Base-by-base conservation (phyloP, 116 monocot species). In the Iris pallida region DNA sequence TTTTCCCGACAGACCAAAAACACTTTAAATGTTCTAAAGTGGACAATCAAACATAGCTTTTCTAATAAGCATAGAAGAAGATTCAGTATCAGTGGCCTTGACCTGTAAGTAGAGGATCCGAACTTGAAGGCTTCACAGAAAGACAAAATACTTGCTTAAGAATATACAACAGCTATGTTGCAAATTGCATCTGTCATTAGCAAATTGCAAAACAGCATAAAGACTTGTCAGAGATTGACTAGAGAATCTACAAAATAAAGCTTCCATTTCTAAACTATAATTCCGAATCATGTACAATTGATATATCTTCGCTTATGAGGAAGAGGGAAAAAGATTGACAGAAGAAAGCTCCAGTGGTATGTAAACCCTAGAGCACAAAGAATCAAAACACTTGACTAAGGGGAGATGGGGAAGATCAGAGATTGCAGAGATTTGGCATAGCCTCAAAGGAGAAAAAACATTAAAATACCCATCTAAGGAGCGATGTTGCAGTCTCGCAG, bases 401-500 rank as follows among this genome's bases (percentile, higher is more conserved):
- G 19, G 4, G 2, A 7, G 3, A 59, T 13, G 4, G 49, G 49
- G 49, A 7, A 30, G 40, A 59, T 9, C 10, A 44, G 12, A 67
- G 0, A 53, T 14, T 41, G 55, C 19, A 18, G 10, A 67, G 10
- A 55, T 14, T 58, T 57, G 15, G 42, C 14, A 45, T 2, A 42
- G 16, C 41, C 10, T 16, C 6, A 16, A 41, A 53, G 18, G 6
- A 66, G 16, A 66, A 66, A 55, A 4, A 47, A 51, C 49, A 13
- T 9, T 59, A 41, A 2, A 61, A 16, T 61, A 67, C 66, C 66
- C 52, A 67, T 67, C 54, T 67, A 67, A 15, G 83, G 79, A 57
- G 18, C 69, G 69, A 84, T 84, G 66, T 84, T 84, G 72, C 84
- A 84, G 7, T 84, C 80, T 47, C 73, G 76, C 44, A 84, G 76